phyloP scores from a whole-genome alignment of 108 stramenopile genomes.

The Pseudonitzschia delicatissima region DNA sequence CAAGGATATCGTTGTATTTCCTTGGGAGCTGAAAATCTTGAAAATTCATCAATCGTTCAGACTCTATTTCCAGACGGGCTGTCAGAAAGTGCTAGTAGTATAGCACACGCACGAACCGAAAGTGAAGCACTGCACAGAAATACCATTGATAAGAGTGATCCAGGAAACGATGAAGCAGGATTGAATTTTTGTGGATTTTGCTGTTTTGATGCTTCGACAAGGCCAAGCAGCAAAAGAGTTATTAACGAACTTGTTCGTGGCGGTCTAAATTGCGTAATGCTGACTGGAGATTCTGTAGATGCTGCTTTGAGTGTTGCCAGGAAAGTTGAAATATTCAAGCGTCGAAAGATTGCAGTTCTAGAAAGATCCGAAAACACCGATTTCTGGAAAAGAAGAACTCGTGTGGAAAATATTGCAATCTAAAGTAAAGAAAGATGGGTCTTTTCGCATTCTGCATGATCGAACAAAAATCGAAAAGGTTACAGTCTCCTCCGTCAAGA shows the following conservation, averaged over 20 bases:
- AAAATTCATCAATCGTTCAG: constrained; percentile 3
- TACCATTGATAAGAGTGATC: constrained; percentile 32
- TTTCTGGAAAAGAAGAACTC: neutral
- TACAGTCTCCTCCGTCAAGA: constrained; percentile 5
- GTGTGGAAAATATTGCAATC: constrained; percentile 3
- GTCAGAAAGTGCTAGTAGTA: constrained; percentile 4
- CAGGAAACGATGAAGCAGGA: neutral
- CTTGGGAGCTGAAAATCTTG: constrained; percentile 44
- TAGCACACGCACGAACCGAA: constrained; percentile 12
- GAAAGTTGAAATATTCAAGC: constrained; percentile 34
- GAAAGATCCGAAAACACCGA: constrained; percentile 10
- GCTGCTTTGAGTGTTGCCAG: constrained; percentile 45
- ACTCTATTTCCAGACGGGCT: constrained; percentile 48
- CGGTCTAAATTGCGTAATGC: constrained; percentile 45
- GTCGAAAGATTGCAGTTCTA: constrained; percentile 34
- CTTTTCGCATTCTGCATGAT: constrained; percentile 5
- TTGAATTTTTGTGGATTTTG: constrained; percentile 49
- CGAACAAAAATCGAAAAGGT: constrained; percentile 4
- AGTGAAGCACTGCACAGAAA: constrained; percentile 34
- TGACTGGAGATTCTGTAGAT: constrained; percentile 62
- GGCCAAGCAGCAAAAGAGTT: constrained; percentile 47
- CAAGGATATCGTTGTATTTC: constrained; percentile 50
- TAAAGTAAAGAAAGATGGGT: constrained; percentile 17
- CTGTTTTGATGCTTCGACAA: constrained; percentile 56
- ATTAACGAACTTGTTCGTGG: constrained; percentile 39